Evolutionary conservation across 2,329 filamentous ascomycete species (phyloP), one percentile per base, ranked within the genome.

Genomic region (Pleoardoris graminearum): DNA sequence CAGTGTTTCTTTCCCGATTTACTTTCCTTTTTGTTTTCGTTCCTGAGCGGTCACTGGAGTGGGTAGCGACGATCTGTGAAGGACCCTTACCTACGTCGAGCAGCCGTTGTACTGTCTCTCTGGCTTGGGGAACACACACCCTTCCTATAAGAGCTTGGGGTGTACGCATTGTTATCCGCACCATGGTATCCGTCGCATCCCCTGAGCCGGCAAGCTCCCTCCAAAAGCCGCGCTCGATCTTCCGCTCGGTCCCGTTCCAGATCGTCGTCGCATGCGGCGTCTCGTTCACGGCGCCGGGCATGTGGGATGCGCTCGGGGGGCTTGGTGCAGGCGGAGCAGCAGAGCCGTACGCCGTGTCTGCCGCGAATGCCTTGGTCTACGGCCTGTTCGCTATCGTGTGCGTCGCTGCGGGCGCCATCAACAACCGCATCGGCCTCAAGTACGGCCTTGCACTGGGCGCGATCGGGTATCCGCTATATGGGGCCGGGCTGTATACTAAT

Each of bases 391-490:
- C 67, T 16, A 38, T 71, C 17, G 65, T 70, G 11, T 71, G 68
- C 43, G 67, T 67, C 0, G 58, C 62, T 23, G 68, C 68, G 2
- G 71, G 71, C 25, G 71, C 69, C 6, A 72, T 74, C 59, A 73
- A 72, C 57, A 72, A 73, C 48, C 68, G 69, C 19, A 74, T 74
- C 25, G 67, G 66, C 10, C 50, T 70, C 17, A 66, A 61, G 29
- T 71, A 68, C 33, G 67, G 67, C 14, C 57, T 78, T 3, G 72
- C 74, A 4, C 51, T 79, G 3, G 79, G 78, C 7, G 73, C 78
- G 0, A 67, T 76, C 8, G 74, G 74, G 2, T 76, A 76, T 37
- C 74, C 75, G 1, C 57, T 76, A 0, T 77, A 77, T 44, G 73
- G 72, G 0, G 73, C 75, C 3, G 73, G 73, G 1, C 53, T 77